Evolutionary conservation across 139 green algal species (phyloP), one percentile per base, ranked within the genome.

Genomic region (Chlorella sp.): DNA sequence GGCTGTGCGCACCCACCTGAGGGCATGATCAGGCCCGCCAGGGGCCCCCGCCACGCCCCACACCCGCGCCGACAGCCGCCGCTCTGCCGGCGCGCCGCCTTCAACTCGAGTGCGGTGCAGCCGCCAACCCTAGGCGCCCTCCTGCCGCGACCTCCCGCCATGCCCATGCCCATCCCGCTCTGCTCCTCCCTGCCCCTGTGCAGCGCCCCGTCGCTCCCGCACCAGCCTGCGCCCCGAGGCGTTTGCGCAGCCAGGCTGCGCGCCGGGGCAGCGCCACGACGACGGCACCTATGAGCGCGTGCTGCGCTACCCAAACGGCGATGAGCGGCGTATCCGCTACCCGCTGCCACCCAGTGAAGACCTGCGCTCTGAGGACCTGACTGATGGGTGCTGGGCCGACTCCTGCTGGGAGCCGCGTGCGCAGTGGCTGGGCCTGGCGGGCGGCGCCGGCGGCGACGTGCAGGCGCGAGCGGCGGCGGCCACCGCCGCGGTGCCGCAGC

Each of bases 261-360:
- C 69, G 69, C 63, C 21, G 60, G 28, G 60, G 78, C 78, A n/a
- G 44, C 15, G 44, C 51, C 51, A 60, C 21, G 51, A 30, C 47
- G 36, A 87, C 4, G 69, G 55, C 41, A 79, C 82, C 0, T 86
- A 71, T 38, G 87, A 90, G 71, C 87, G 91, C 1, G 74, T 94
- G 21, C 82, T 94, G 38, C 71, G 92, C 11, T 95, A 95, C 56
- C 92, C 92, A 4, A 88, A 93, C 57, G 92, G 92, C 20, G 36
- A 75, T 12, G 91, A 93, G 57, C 75, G 92, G 21, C 79, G 81
- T 57, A 92, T 94, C 39, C 74, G 87, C 20, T 95, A 95, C 64
- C 89, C 92, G 25, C 44, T 57, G 34, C 70, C 74, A 17, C 36
- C 39, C 23, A 36, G n/a, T n/a, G 44, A 78, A 32, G 63, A 82